Conservation (phyloP, 2,329 filamentous ascomycete genomes). For the Nannizzia gypsea region DNA sequence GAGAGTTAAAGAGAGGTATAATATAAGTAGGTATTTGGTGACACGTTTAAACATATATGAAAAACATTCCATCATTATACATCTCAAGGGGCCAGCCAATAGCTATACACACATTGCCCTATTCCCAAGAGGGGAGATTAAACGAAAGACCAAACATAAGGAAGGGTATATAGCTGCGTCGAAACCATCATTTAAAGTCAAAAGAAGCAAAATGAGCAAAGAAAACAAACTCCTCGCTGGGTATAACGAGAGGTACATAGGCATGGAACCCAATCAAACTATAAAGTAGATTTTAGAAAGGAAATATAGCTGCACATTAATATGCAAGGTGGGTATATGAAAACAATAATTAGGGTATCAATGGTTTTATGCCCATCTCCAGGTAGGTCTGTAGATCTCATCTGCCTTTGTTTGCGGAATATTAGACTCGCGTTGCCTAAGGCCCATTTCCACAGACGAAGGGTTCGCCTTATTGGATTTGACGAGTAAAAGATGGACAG, state of each 20-base stretch:
- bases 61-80: background rate
- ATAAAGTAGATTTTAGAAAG: background rate
- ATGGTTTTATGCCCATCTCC: slow-evolving; percentile 34
- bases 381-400: slow-evolving; percentile 19
- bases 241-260: background rate
- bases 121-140: too few species aligned
- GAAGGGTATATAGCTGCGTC: background rate
- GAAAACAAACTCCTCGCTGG: background rate
- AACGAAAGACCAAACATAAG: background rate
- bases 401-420: background rate
- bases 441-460: background rate
- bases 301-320: background rate
- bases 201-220: background rate
- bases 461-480: slow-evolving; percentile 9
- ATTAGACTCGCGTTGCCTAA: background rate
- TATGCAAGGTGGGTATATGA: background rate
- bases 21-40: too few species aligned
- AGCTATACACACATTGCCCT: background rate
- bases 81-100: background rate
- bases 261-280: background rate
- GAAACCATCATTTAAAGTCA: background rate
- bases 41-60: background rate
- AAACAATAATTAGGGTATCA: too few species aligned
- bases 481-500: slow-evolving; percentile 43
- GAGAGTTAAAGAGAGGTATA: background rate